Evolutionary conservation across 371 early-diverging fungal species (phyloP), one percentile per base, ranked within the genome.

Genomic region (Mortierella sp.): DNA sequence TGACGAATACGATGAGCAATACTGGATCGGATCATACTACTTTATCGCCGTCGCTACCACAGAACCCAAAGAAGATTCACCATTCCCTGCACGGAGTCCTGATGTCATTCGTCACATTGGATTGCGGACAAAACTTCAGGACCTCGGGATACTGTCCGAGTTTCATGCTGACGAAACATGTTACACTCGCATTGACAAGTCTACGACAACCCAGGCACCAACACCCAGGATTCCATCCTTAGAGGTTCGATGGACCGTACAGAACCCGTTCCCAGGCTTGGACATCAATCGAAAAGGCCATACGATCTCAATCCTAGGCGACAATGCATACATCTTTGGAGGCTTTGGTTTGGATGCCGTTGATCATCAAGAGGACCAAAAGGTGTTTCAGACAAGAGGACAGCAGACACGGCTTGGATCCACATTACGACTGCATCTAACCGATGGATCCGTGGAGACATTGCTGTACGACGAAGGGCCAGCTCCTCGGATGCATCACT

Each of bases 21-120:
- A 49, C 49, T 76, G 77, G 77, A 76, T 76, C 44, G 77, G 77
- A 13, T 61, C 69, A 0, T 76, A 60, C 54, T 76, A 76, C 29
- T 76, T 76, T 65, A 62, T 65, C 12, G 77, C 69, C 8, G 57
- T 69, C 7, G 77, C 77, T 17, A 44, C 62, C 1, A 65, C 65
- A 1, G 50, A 44, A 2, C 48, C 68, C 1, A 47, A 39, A n/a
- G 10, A 34, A 34, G 22, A 50, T 0, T 24, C 27, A 4, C 21
- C 58, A 16, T 41, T 22, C 2, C 39, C 39, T 34, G 41, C 50
- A 12, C 47, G 49, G 17, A 67, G 57, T 12, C 69, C 77, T 8
- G 65, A 76, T 25, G 69, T 76, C 22, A 57, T 69, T 31, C 54
- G 46, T 4, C 34, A 28, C 21, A 60, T 76, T 27, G 66, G 65